Conservation (phyloP, 2,329 filamentous ascomycete species). For the Colletotrichum cordylinicola region DNA sequence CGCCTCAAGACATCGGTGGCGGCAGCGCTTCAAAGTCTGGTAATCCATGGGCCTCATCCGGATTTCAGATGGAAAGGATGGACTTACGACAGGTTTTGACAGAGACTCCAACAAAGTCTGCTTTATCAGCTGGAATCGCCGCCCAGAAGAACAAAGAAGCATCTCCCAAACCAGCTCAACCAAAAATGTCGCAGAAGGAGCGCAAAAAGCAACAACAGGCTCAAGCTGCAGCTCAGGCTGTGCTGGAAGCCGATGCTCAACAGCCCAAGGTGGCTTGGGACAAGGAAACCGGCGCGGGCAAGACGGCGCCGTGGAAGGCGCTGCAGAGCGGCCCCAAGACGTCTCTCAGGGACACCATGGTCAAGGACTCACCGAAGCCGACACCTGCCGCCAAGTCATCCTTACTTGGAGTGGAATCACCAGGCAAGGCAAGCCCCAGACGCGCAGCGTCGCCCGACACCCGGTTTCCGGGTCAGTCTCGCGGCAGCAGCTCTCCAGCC, state of each 20-base stretch:
- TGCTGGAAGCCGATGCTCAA: conserved; percentile 38
- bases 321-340: conserved; percentile 53
- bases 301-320: conserved; percentile 71
- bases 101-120: conserved; percentile 57
- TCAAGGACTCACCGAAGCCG: conserved; percentile 33
- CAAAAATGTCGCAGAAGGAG: conserved; percentile 89
- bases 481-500: conserved; percentile 39
- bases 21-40: conserved; percentile 23
- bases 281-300: conserved; percentile 40
- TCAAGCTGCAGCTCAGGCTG: conserved; percentile 54
- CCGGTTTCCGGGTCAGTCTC: conserved; percentile 64
- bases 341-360: conserved; percentile 55
- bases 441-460: conserved; percentile 68
- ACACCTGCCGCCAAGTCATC: conserved; percentile 43
- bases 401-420: conserved; percentile 47
- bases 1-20: conserved; percentile 5
- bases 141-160: conserved; percentile 52
- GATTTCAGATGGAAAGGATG: conserved; percentile 66
- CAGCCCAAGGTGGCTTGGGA: conserved; percentile 52
- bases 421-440: conserved; percentile 42
- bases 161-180: conserved; percentile 40
- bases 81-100: conserved; percentile 81
- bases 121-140: conserved; percentile 59
- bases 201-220: conserved; percentile 82
- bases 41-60: conserved; percentile 56